Conservation (phyloP, 345 rosid genomes). For the Arabidopsis thaliana region DNA sequence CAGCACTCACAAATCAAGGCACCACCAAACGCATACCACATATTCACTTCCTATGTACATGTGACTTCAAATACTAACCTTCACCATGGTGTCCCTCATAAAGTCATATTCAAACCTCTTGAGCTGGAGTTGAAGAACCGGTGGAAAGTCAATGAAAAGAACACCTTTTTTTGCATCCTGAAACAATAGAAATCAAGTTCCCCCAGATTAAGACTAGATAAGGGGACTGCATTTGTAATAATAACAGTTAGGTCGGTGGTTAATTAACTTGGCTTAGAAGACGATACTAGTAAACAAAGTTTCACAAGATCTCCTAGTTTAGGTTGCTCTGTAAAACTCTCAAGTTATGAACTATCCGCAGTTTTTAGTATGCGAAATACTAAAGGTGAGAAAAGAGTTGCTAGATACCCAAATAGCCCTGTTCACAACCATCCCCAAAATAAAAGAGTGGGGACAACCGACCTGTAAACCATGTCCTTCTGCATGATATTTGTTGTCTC, state of each 20-base stretch:
- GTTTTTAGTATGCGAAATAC: constrained; percentile 10
- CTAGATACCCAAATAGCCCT: constrained; percentile 20
- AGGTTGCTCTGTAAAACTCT: constrained; percentile 10
- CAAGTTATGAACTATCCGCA: constrained; percentile 11
- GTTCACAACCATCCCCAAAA: constrained; percentile 14
- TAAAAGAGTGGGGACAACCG: constrained; percentile 37
- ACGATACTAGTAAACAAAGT: neutral
- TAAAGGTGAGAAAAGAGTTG: constrained; percentile 20
- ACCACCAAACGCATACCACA: constrained; percentile 27
- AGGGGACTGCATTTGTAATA: constrained; percentile 18
- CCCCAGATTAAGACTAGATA: constrained; percentile 23
- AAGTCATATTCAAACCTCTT: constrained; percentile 96
- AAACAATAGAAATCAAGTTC: constrained; percentile 34
- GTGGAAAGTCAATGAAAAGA: constrained; percentile 88
- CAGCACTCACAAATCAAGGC: constrained; percentile 39
- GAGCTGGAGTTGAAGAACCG: constrained; percentile 96
- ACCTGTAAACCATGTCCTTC: constrained; percentile 96
- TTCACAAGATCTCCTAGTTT: constrained; percentile 13
- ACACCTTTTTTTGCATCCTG: constrained; percentile 98
- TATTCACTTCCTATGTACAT: constrained; percentile 22
- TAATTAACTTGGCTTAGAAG: constrained; percentile 15
- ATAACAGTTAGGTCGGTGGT: neutral
- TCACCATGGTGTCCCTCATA: constrained; percentile 92
- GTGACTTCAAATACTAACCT: constrained; percentile 60
- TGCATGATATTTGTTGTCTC: constrained; percentile 94